Conservation (phyloP, 129 eudicot genomes). For the Tagetes erecta region DNA sequence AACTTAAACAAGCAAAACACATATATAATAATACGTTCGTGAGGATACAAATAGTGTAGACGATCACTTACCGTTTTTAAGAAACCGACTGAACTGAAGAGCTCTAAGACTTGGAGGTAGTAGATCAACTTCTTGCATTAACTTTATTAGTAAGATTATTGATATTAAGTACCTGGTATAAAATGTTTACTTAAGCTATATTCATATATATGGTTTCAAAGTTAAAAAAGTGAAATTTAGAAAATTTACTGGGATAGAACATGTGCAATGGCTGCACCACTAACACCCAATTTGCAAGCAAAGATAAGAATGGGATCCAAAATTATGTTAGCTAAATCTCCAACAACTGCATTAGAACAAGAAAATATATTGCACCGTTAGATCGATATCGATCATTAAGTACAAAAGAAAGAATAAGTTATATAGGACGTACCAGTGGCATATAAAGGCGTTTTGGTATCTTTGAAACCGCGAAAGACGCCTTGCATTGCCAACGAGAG, state of each 20-base stretch:
- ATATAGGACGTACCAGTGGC: slow-evolving; percentile 55
- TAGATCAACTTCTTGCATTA: slow-evolving; percentile 50
- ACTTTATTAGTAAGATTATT: slow-evolving; percentile 41
- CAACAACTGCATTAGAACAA: slow-evolving; percentile 45
- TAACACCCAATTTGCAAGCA: slow-evolving; percentile 52
- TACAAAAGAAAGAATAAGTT: neutral
- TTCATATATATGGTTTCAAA: no score
- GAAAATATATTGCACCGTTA: no score
- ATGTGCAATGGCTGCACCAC: slow-evolving; percentile 86
- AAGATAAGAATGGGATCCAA: slow-evolving; percentile 72
- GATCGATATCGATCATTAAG: neutral
- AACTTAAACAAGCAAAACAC: no score
- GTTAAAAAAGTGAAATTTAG: no score
- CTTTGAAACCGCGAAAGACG: slow-evolving; percentile 53
- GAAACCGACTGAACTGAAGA: slow-evolving; percentile 53
- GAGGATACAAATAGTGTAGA: no score
- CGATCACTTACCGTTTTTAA: slow-evolving; percentile 49
- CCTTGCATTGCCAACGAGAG: slow-evolving; percentile 61
- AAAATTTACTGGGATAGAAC: slow-evolving; percentile 66
- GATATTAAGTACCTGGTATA: slow-evolving; percentile 50
- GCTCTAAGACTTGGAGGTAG: slow-evolving; percentile 52
- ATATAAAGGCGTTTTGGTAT: slow-evolving; percentile 51
- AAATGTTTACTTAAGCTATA: no score
- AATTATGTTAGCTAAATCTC: slow-evolving; percentile 52
- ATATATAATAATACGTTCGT: no score